Percentiles rank a stretch among this genome's conserved stretches.
Conservation (phyloP, 108 stramenopile genomes). For the Parmales sp. region DNA sequence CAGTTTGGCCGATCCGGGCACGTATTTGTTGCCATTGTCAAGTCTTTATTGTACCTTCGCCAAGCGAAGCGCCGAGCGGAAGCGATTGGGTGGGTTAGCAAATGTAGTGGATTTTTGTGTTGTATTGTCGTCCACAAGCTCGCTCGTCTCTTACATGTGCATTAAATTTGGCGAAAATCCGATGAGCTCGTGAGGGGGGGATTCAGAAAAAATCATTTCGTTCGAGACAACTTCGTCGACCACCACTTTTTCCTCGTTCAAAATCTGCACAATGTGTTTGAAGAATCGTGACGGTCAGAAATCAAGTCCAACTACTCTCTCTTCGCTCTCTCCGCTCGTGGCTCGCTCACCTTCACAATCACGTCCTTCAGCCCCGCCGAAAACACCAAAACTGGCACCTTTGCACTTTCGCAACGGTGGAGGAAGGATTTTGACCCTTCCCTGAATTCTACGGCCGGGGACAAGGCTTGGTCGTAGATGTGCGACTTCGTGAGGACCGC, state of each 20-base stretch:
- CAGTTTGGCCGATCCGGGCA: no score
- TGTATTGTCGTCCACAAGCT: not conserved
- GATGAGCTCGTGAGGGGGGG: not conserved
- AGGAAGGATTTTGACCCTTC: not conserved
- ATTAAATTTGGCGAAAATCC: constrained; percentile 13
- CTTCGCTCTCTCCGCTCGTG: not conserved
- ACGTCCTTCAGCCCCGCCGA: constrained; percentile 11
- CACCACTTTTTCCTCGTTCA: not conserved
- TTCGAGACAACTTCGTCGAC: not conserved
- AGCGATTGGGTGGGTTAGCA: no score
- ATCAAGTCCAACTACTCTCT: no score
- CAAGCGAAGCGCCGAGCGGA: no score
- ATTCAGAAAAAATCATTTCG: not conserved
- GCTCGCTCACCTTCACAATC: not conserved
- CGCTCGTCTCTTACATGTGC: constrained; percentile 14
- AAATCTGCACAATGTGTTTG: not conserved
- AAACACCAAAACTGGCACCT: constrained; percentile 2
- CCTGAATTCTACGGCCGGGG: not conserved
- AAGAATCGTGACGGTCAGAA: no score
- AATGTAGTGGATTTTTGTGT: no score
- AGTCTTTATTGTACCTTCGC: no score
- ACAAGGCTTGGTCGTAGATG: not conserved
- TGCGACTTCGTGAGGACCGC: not conserved
- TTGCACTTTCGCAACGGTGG: not conserved
- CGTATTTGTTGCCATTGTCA: no score